Evolutionary conservation across 2,329 filamentous ascomycete genomes (phyloP).

Genomic region (Colletotrichum paranaense): DNA sequence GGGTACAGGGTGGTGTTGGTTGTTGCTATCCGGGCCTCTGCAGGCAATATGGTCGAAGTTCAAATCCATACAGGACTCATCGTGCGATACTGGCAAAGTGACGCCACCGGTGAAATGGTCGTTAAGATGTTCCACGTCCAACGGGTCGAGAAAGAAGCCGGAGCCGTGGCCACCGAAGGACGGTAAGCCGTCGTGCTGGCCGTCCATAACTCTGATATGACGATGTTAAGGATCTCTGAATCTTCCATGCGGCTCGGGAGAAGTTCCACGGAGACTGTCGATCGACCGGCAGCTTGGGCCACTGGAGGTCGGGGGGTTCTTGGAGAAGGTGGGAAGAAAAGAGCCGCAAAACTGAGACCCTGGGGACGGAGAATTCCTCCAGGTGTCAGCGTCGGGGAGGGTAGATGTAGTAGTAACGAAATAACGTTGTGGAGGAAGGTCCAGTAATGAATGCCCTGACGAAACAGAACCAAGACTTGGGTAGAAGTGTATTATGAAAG

Average conservation of each 20-base stretch:
- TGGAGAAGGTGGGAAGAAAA: conserved; percentile 1
- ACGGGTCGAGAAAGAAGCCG: conserved; percentile 31
- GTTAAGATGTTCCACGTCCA: conserved; percentile 4
- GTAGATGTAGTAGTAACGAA: conserved; percentile 18
- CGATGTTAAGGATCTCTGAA: neutral
- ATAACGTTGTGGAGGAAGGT: neutral
- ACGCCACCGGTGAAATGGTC: neutral
- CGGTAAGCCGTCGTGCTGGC: conserved; percentile 28
- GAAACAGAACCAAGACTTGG: neutral
- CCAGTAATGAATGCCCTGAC: conserved; percentile 14
- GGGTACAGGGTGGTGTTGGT: conserved; percentile 18
- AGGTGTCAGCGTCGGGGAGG: neutral
- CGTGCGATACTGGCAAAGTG: conserved; percentile 36
- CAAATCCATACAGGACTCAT: conserved; percentile 47
- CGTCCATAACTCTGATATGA: conserved; percentile 37
- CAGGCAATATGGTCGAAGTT: conserved; percentile 21
- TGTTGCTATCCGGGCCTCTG: conserved; percentile 14
- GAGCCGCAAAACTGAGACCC: conserved; percentile 29
- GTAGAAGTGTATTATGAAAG: conserved; percentile 3
- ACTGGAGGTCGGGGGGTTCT: neutral
- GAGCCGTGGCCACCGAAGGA: neutral
- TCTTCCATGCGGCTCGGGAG: neutral
- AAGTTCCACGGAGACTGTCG: conserved; percentile 6
- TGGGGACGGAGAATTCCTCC: conserved; percentile 1
- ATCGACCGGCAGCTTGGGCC: conserved; percentile 3